These are phyloP conservation scores for Massospora cicadina DNA, from an alignment of 371 early-diverging fungal species.

Conservation along the genomic window DNA sequence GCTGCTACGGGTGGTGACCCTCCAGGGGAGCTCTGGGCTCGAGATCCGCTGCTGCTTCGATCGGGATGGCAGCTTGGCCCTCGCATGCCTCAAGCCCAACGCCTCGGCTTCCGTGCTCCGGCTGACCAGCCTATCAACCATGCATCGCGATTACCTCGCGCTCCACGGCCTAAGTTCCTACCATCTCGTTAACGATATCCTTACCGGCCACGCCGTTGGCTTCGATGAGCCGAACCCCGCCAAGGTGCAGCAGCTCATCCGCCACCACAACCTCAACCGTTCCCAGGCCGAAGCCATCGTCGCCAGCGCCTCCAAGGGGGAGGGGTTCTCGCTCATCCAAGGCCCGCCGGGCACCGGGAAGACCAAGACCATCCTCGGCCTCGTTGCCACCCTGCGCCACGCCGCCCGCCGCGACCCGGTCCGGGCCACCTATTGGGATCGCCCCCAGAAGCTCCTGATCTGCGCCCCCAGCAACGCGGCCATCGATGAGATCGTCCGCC, in stretches of 20 bases:
- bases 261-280: slow-evolving; percentile 53
- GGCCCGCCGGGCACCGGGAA: slow-evolving; percentile 90
- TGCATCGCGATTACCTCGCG: slow-evolving; percentile 70
- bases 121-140: slow-evolving; percentile 41
- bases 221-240: slow-evolving; percentile 16
- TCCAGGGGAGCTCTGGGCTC: background rate
- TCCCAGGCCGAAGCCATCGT: slow-evolving; percentile 80
- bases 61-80: background rate
- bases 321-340: slow-evolving; percentile 81
- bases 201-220: slow-evolving; percentile 26
- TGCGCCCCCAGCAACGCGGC: slow-evolving; percentile 98
- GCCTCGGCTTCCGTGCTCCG: background rate
- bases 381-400: slow-evolving; percentile 54
- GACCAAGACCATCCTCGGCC: slow-evolving; percentile 76
- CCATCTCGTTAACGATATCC: slow-evolving; percentile 38
- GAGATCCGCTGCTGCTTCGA: background rate
- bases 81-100: background rate
- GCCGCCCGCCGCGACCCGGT: slow-evolving; percentile 22
- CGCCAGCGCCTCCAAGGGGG: slow-evolving; percentile 35
- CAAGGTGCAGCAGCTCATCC: slow-evolving; percentile 29
- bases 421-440: slow-evolving; percentile 12
- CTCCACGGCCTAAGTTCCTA: slow-evolving; percentile 43
- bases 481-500: slow-evolving; percentile 85
- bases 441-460: slow-evolving; percentile 37
- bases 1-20: background rate